Evolutionary conservation across 306 rosid genomes (phyloP).

Genomic region (Urtica urens): DNA sequence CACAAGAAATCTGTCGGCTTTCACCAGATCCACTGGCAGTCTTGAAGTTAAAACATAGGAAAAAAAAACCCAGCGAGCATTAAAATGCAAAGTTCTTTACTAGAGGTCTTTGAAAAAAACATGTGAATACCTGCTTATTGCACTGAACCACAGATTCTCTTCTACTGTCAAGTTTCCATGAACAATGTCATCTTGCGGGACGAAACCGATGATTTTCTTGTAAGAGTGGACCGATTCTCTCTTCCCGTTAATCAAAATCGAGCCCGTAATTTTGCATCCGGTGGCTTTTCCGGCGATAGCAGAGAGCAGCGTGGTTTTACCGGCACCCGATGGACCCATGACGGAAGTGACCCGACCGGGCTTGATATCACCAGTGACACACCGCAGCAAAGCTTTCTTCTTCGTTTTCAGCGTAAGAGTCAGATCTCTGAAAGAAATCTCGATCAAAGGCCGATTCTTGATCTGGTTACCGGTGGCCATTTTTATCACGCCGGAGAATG

Average conservation of each 20-base stretch:
- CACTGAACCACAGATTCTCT: conserved; percentile 98
- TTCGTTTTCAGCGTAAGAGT: conserved; percentile 76
- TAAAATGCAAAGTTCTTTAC: too few species aligned
- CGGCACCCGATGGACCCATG: conserved; percentile 99
- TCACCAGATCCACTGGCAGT: conserved; percentile 52
- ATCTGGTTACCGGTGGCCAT: conserved; percentile 49
- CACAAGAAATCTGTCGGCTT: conserved; percentile 72
- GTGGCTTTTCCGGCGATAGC: conserved; percentile 84
- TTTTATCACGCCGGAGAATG: conserved; percentile 76
- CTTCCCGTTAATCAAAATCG: conserved; percentile 73
- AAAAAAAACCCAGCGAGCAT: too few species aligned
- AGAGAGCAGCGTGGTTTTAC: conserved; percentile 89
- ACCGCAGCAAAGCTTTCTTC: conserved; percentile 63
- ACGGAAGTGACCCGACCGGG: conserved; percentile 92
- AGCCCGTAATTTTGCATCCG: conserved; percentile 67
- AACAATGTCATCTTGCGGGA: conserved; percentile 97
- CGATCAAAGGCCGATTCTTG: conserved; percentile 67
- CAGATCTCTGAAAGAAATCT: conserved; percentile 75
- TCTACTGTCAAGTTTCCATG: conserved; percentile 95
- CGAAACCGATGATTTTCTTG: conserved; percentile 90
- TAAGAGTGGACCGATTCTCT: conserved; percentile 65
- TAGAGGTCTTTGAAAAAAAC: too few species aligned
- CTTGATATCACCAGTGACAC: conserved; percentile 77
- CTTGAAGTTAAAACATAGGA: conserved; percentile 21
- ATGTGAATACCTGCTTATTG: conserved; percentile 86